Conservation (phyloP, 495 filamentous ascomycete species). For the Penicillium silybi region DNA sequence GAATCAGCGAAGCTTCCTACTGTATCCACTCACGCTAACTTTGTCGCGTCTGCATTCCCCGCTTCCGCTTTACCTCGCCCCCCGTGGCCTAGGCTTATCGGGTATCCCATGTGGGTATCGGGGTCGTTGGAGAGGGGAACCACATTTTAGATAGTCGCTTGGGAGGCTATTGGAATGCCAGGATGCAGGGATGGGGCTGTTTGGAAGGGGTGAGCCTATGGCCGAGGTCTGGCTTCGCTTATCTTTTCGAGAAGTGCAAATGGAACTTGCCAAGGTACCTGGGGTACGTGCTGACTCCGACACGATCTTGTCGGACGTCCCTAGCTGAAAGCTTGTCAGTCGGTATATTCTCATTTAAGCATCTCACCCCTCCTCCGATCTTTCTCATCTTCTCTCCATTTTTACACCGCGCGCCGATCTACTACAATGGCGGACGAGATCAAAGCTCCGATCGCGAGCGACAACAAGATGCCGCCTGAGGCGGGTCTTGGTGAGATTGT, state of each 20-base stretch:
- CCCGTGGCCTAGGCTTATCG: neutral
- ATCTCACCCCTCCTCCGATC: neutral
- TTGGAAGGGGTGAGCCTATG: neutral
- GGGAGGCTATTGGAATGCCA: neutral
- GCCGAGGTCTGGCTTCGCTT: neutral
- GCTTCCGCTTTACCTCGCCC: neutral
- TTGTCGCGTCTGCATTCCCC: neutral
- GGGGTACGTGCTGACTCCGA: neutral
- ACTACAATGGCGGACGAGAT: constrained; percentile 12
- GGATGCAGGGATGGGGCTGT: neutral
- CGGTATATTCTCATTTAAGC: no score
- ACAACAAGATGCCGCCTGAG: neutral
- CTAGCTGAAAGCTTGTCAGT: neutral
- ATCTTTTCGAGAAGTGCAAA: neutral
- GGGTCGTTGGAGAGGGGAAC: neutral
- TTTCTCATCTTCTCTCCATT: neutral
- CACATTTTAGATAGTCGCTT: neutral
- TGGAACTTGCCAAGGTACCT: neutral
- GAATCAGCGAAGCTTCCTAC: neutral
- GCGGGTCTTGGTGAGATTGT: constrained; percentile 4
- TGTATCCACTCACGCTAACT: no score
- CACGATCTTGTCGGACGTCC: neutral
- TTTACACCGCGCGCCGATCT: neutral
- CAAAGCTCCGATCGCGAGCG: constrained; percentile 7
- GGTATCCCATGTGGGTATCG: neutral